Percentiles rank a stretch among this genome's conserved stretches.
Conservation (phyloP, 768 basidiomycete genomes). For the Lyophyllum shimeji region DNA sequence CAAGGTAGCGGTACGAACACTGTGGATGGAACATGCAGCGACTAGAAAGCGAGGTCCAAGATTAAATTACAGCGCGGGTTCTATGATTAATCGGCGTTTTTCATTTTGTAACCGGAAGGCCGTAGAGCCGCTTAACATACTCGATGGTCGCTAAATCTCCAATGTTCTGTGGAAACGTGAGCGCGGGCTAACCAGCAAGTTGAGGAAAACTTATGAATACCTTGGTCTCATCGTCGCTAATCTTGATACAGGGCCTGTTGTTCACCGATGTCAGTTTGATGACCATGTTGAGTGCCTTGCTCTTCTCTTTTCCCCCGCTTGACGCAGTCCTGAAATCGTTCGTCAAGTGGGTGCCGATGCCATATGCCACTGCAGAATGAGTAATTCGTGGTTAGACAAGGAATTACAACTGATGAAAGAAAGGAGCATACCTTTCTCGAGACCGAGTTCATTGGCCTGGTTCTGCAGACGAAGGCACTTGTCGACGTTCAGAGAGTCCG, state of each 20-base stretch:
- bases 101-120: constrained; percentile 18
- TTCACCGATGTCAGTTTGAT: constrained; percentile 85
- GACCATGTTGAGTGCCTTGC: constrained; percentile 90
- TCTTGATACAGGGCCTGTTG: constrained; percentile 80
- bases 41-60: background rate
- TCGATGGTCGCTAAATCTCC: constrained; percentile 61
- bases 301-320: constrained; percentile 49
- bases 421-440: constrained; percentile 48
- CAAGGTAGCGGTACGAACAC: background rate
- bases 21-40: background rate
- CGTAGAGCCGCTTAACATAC: constrained; percentile 55
- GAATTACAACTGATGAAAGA: too few relatives aligned
- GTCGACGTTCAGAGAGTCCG: constrained; percentile 75
- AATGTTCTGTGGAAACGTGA: constrained; percentile 51
- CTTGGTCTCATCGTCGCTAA: constrained; percentile 92
- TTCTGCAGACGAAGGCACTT: constrained; percentile 68
- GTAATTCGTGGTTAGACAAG: background rate
- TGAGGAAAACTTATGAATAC: constrained; percentile 23
- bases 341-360: constrained; percentile 90
- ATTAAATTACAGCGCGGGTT: background rate
- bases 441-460: constrained; percentile 73
- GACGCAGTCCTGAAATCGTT: constrained; percentile 74
- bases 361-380: constrained; percentile 72
- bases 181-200: background rate
- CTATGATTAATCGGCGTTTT: background rate